Conservation (phyloP, 768 basidiomycete genomes). For the Agrocybe chaxingu region DNA sequence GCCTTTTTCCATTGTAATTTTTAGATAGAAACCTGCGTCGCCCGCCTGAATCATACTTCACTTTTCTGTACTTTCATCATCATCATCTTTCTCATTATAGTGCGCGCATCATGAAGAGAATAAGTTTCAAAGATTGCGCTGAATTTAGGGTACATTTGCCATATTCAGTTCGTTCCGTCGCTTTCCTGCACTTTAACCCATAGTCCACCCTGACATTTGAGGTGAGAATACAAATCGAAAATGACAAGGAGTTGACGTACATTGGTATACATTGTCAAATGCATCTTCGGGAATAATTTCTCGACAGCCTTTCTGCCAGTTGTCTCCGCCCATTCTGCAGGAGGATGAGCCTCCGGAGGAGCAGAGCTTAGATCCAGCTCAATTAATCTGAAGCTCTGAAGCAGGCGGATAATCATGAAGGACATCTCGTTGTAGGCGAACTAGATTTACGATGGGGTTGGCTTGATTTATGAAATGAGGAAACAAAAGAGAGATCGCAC, state of each 20-base stretch:
- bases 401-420: constrained; percentile 58
- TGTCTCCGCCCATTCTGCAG: constrained; percentile 39
- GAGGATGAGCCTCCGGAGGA: constrained; percentile 43
- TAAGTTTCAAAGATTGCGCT: no score
- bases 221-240: neutral
- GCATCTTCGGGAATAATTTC: constrained; percentile 46
- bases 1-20: no score
- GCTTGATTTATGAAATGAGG: neutral
- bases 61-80: neutral
- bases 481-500: constrained; percentile 20
- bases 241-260: constrained; percentile 23
- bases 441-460: constrained; percentile 20
- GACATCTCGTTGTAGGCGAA: constrained; percentile 63
- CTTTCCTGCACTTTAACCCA: constrained; percentile 49
- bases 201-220: constrained; percentile 41
- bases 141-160: neutral
- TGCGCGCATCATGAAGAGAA: neutral
- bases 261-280: constrained; percentile 52
- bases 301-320: constrained; percentile 49
- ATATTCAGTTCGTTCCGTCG: constrained; percentile 14
- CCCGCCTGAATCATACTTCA: neutral
- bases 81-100: neutral
- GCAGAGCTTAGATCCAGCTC: constrained; percentile 43
- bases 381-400: constrained; percentile 56
- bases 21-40: neutral